Evolutionary conservation across 1,284 basidiomycete species (phyloP), one percentile per base, ranked within the genome.

Genomic region (Psilocybe mexicana): DNA sequence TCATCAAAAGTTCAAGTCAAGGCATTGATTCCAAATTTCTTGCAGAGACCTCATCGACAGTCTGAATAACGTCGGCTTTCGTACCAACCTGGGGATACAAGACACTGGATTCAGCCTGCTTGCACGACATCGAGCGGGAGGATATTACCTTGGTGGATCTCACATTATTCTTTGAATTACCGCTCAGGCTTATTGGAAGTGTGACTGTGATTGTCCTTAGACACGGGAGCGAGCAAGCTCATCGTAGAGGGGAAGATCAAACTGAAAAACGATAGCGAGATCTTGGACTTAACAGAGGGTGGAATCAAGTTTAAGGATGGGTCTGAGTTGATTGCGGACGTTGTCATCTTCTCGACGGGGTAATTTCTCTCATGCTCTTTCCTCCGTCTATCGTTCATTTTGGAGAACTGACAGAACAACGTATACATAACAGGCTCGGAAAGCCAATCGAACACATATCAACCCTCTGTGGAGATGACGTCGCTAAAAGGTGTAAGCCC

Each of bases 191-290:
- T 18, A 18, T 18, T 18, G 18, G 18, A 18, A 18, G 18, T 18
- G 18, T 18, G 18, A 18, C 18, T 18, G 18, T 18, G 18, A 18
- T 18, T 18, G 18, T 18, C 18, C 18, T 18, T 76, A 75, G 87
- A 90, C 59, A 81, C 82, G 38, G 90, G 88, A 55, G 84, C 80
- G 24, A 84, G 83, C 57, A 79, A 86, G 67, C 70, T 83, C 57
- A 83, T 92, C 63, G 78, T 84, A 28, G 85, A 90, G 57, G 84
- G 86, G 23, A 85, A 87, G 66, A 90, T 93, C 72, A 90, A 90
- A 69, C 72, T 92, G 49, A 89, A 91, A 72, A 85, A 79, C 64
- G 86, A 86, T 53, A 79, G 76, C 45, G 80, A 88, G 60, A 74
- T 69, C 26, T 43, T 80, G 55, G 67, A 70, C 43, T 86, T 84